Conservation (phyloP, 768 basidiomycete species). For the Termitomyces sp. region DNA sequence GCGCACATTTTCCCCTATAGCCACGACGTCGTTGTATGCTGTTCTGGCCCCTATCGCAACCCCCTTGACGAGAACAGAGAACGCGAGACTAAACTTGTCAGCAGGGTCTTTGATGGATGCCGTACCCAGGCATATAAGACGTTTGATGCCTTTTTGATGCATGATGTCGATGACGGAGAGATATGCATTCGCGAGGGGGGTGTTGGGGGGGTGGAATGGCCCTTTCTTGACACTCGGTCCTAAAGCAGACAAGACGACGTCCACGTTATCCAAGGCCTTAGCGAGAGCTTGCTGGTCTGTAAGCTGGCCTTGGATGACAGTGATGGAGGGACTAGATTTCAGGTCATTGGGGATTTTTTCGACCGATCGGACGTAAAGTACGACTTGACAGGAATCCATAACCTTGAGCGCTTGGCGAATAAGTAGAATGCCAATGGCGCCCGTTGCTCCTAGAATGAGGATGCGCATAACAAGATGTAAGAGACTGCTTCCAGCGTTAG, state of each 20-base stretch:
- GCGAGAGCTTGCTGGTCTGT: slow-evolving; percentile 43
- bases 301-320: slow-evolving; percentile 50
- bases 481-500: background rate
- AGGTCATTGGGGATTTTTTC: slow-evolving; percentile 54
- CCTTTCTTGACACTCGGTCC: slow-evolving; percentile 38
- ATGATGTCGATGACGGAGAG: slow-evolving; percentile 48
- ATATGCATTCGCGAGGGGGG: slow-evolving; percentile 62
- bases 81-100: slow-evolving; percentile 49
- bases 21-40: slow-evolving; percentile 67
- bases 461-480: slow-evolving; percentile 29
- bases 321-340: slow-evolving; percentile 34
- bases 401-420: slow-evolving; percentile 47
- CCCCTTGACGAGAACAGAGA: slow-evolving; percentile 35
- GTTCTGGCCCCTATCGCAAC: slow-evolving; percentile 37
- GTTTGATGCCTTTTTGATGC: slow-evolving; percentile 43
- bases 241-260: slow-evolving; percentile 62
- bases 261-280: slow-evolving; percentile 48
- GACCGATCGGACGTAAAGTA: slow-evolving; percentile 61
- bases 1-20: slow-evolving; percentile 51
- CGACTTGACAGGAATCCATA: slow-evolving; percentile 32
- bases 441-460: slow-evolving; percentile 68
- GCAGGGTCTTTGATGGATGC: slow-evolving; percentile 54
- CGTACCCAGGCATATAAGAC: slow-evolving; percentile 64
- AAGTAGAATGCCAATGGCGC: slow-evolving; percentile 51
- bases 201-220: slow-evolving; percentile 36